These are phyloP conservation scores for Jacaranda copaia DNA, from an alignment of 257 asterid species.

Conservation along the genomic window DNA sequence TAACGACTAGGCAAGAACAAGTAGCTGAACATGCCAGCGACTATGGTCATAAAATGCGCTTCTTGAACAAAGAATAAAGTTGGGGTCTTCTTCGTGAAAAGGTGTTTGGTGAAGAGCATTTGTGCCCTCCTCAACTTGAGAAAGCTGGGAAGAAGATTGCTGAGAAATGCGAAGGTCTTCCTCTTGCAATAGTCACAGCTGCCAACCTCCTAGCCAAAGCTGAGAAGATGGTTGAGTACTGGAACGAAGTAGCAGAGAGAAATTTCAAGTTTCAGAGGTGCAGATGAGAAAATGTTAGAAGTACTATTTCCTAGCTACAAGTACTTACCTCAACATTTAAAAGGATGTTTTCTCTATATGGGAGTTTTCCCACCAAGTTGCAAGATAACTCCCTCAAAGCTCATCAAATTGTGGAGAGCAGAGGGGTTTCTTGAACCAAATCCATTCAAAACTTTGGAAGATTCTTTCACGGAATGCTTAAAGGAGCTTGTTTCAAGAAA, in stretches of 20 bases:
- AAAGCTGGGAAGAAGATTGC: constrained; percentile 34
- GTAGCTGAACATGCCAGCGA: not conserved
- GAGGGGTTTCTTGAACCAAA: constrained; percentile 26
- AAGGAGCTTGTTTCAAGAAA: constrained; percentile 12
- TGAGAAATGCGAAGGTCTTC: constrained; percentile 34
- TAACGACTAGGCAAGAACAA: constrained; percentile 4
- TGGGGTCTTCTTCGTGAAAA: constrained; percentile 28
- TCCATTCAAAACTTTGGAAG: not conserved
- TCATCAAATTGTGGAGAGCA: constrained; percentile 4
- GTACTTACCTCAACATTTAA: constrained; percentile 32
- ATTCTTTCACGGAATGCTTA: constrained; percentile 1
- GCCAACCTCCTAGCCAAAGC: constrained; percentile 12
- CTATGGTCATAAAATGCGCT: not conserved
- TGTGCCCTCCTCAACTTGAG: constrained; percentile 22
- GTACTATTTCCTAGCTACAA: constrained; percentile 33
- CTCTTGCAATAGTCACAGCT: constrained; percentile 25
- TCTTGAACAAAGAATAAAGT: constrained; percentile 4
- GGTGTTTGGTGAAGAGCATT: not conserved
- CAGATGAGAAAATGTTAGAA: constrained; percentile 22
- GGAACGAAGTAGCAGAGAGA: constrained; percentile 27
- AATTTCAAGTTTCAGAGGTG: not conserved
- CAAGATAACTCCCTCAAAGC: constrained; percentile 17
- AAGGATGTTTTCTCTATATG: constrained; percentile 33
- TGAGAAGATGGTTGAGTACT: constrained; percentile 18
- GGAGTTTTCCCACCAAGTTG: constrained; percentile 30